A percentile compares a stretch with the other conserved stretches of the same genome.
Evolutionary conservation across 73 alveolate genomes (phyloP).

Genomic region (Breviolum minutum): DNA sequence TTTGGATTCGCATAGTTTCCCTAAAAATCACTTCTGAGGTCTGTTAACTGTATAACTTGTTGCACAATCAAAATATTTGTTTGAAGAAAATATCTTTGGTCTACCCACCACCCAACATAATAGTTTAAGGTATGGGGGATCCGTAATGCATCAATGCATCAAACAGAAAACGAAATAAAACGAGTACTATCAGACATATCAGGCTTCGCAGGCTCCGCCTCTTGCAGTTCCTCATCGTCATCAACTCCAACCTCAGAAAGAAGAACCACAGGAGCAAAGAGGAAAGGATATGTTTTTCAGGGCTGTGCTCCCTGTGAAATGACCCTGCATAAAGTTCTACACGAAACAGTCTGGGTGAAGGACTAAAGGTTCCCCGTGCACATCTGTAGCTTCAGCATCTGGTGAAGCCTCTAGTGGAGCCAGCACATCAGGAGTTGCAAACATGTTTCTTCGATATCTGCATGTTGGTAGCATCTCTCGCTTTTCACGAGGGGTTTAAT

Average conservation of each 20-base stretch:
- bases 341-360: neutral
- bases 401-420: too few species aligned
- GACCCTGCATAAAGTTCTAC: neutral
- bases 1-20: too few species aligned
- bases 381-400: constrained; percentile 1
- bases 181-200: neutral
- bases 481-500: too few species aligned
- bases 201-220: neutral
- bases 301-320: neutral
- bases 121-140: too few species aligned
- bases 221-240: neutral
- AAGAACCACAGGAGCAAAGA: neutral
- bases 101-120: neutral
- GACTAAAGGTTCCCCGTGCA: neutral
- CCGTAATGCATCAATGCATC: neutral
- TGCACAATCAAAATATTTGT: too few species aligned
- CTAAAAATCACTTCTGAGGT: too few species aligned
- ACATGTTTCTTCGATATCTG: too few species aligned
- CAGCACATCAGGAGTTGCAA: too few species aligned
- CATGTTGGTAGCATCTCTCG: too few species aligned
- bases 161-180: too few species aligned
- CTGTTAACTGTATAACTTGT: too few species aligned
- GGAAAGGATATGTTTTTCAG: neutral
- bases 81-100: too few species aligned
- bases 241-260: neutral